These are phyloP conservation scores for Hypomontagnella submonticulosa DNA, from an alignment of 495 filamentous ascomycete species.

Conservation along the genomic window DNA sequence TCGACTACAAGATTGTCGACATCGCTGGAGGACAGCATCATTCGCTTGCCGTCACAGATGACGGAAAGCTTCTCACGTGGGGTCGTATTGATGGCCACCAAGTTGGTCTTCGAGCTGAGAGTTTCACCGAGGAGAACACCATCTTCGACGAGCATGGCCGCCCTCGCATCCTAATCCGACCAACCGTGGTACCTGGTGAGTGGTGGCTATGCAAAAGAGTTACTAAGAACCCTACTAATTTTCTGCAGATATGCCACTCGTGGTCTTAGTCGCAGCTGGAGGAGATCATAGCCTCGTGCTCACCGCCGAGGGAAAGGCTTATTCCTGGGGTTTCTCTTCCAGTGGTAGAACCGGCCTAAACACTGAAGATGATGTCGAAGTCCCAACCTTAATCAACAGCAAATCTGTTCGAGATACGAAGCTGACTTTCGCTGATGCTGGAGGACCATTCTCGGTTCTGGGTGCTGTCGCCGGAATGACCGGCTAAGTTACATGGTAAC, in stretches of 20 bases:
- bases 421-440: conserved; percentile 68
- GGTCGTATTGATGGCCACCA: conserved; percentile 74
- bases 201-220: not conserved
- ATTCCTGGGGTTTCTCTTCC: conserved; percentile 75
- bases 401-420: conserved; percentile 67
- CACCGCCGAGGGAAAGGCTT: conserved; percentile 68
- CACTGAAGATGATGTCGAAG: conserved; percentile 65
- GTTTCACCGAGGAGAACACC: conserved; percentile 63
- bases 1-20: conserved; percentile 59
- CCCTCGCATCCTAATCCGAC: conserved; percentile 65
- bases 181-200: conserved; percentile 51
- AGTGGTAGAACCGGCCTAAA: conserved; percentile 76
- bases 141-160: conserved; percentile 63
- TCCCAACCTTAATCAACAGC: conserved; percentile 71
- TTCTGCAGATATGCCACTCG: conserved; percentile 29
- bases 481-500: no score
- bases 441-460: conserved; percentile 74
- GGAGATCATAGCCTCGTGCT: conserved; percentile 71
- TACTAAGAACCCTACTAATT: conserved; percentile 6
- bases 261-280: conserved; percentile 59
- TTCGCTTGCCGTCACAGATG: conserved; percentile 68
- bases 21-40: conserved; percentile 75
- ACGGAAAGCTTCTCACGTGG: conserved; percentile 74
- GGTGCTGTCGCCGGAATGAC: conserved; percentile 18
- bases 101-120: conserved; percentile 64